These are phyloP conservation scores for Phytophthora sojae DNA, from an alignment of 352 stramenopile species.

Conservation along the genomic window DNA sequence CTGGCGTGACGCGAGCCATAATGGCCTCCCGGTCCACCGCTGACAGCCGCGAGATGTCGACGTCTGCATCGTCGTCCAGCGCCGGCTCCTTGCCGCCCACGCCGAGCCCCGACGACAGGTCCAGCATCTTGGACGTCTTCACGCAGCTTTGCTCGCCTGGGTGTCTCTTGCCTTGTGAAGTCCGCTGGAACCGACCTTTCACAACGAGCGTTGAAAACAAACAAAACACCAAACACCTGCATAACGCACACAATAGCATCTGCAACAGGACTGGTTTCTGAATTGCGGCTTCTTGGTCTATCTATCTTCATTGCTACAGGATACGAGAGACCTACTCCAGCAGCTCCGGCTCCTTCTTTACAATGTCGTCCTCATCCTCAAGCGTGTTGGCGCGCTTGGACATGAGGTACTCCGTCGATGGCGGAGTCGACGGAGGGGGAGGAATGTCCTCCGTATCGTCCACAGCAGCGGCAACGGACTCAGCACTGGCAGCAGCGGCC, in stretches of 20 bases:
- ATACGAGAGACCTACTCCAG: slow-evolving; percentile 12
- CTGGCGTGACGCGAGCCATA: slow-evolving; percentile 67
- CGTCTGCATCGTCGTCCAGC: slow-evolving; percentile 73
- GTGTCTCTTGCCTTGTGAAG: slow-evolving; percentile 3
- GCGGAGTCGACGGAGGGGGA: slow-evolving; percentile 25
- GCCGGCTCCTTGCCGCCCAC: slow-evolving; percentile 51
- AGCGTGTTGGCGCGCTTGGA: slow-evolving; percentile 57
- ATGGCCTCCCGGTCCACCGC: slow-evolving; percentile 73
- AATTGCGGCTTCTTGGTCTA: slow-evolving; percentile 14
- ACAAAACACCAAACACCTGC: slow-evolving; percentile 13
- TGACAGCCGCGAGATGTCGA: slow-evolving; percentile 70
- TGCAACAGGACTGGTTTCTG: slow-evolving; percentile 12
- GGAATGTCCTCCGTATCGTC: slow-evolving; percentile 36
- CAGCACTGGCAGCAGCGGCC: slow-evolving; percentile 17
- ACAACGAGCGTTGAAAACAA: slow-evolving; percentile 1
- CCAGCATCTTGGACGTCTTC: slow-evolving; percentile 36
- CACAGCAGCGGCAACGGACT: slow-evolving; percentile 26
- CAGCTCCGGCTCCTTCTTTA: slow-evolving; percentile 10
- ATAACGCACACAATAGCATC: slow-evolving; percentile 5
- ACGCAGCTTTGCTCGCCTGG: not conserved
- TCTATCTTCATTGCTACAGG: slow-evolving; percentile 25
- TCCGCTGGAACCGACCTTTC: slow-evolving; percentile 21
- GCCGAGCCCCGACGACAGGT: slow-evolving; percentile 45
- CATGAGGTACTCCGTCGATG: slow-evolving; percentile 65
- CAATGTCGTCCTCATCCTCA: slow-evolving; percentile 29